Evolutionary conservation across 2,329 filamentous ascomycete genomes (phyloP).

Genomic region (Colletotrichum sp.): DNA sequence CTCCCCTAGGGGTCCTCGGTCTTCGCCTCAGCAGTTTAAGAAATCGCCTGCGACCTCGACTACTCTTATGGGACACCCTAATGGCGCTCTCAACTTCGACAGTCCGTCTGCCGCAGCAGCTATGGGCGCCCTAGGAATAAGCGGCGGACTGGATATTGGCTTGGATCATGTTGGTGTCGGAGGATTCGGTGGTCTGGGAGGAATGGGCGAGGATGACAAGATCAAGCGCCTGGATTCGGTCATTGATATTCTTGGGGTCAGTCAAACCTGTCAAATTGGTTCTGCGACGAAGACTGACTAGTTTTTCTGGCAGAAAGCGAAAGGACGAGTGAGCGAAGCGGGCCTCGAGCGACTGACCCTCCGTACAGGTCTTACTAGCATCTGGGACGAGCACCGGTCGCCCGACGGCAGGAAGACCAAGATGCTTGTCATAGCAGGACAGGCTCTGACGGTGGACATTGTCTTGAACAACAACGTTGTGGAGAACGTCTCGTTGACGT

Average conservation of each 20-base stretch:
- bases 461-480: slow-evolving; percentile 67
- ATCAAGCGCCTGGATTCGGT: slow-evolving; percentile 59
- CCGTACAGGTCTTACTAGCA: slow-evolving; percentile 68
- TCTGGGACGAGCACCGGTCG: slow-evolving; percentile 61
- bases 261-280: slow-evolving; percentile 32
- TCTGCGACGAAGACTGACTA: slow-evolving; percentile 28
- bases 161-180: slow-evolving; percentile 57
- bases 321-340: slow-evolving; percentile 74
- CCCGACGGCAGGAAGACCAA: slow-evolving; percentile 53
- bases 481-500: slow-evolving; percentile 65
- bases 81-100: slow-evolving; percentile 62
- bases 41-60: slow-evolving; percentile 64
- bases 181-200: slow-evolving; percentile 42
- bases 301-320: slow-evolving; percentile 28
- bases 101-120: slow-evolving; percentile 69
- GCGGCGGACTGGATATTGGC: slow-evolving; percentile 54
- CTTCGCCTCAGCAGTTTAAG: slow-evolving; percentile 69
- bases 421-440: slow-evolving; percentile 67
- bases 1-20: slow-evolving; percentile 61
- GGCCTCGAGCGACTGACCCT: slow-evolving; percentile 75
- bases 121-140: slow-evolving; percentile 61
- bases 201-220: slow-evolving; percentile 58
- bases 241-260: slow-evolving; percentile 54
- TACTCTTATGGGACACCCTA: slow-evolving; percentile 52
- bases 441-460: slow-evolving; percentile 66